Conservation (phyloP, 2,329 filamentous ascomycete species). For the Geosmithia morbida region DNA sequence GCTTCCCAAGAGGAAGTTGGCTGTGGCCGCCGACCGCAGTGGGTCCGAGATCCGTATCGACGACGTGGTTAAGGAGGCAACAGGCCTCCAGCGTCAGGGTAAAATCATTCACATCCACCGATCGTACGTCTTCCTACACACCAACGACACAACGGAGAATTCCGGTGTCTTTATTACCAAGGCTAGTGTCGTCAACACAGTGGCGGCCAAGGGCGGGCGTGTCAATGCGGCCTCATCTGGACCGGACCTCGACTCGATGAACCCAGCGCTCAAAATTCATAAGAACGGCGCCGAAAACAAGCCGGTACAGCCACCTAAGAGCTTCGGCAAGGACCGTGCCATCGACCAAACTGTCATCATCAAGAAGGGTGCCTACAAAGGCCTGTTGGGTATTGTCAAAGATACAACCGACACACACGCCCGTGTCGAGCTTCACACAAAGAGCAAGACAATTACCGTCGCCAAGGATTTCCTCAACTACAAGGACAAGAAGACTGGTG, state of each 20-base stretch:
- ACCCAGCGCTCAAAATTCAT: constrained; percentile 70
- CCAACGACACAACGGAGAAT: constrained; percentile 71
- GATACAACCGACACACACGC: constrained; percentile 79
- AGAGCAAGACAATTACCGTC: constrained; percentile 80
- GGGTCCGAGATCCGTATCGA: constrained; percentile 86
- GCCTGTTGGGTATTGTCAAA: constrained; percentile 86
- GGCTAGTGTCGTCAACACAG: constrained; percentile 71
- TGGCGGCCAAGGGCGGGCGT: constrained; percentile 87
- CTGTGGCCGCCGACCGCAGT: constrained; percentile 83
- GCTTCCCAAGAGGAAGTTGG: constrained; percentile 65
- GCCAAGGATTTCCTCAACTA: constrained; percentile 69
- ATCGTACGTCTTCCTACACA: constrained; percentile 83
- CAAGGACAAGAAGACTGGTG: constrained; percentile 71
- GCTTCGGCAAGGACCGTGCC: constrained; percentile 66
- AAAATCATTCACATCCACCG: constrained; percentile 90
- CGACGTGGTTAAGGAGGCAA: constrained; percentile 82
- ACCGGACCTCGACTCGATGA: constrained; percentile 81
- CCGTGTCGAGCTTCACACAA: constrained; percentile 85
- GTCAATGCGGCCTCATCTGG: constrained; percentile 45
- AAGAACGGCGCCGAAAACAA: constrained; percentile 36
- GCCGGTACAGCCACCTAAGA: constrained; percentile 43
- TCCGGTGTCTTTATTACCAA: constrained; percentile 80
- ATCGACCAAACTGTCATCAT: constrained; percentile 89
- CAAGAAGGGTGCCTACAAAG: constrained; percentile 79
- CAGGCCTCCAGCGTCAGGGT: constrained; percentile 72